Evolutionary conservation across 768 basidiomycete species (phyloP), one percentile per base, ranked within the genome.

Genomic region (Hebeloma cylindrosporum): DNA sequence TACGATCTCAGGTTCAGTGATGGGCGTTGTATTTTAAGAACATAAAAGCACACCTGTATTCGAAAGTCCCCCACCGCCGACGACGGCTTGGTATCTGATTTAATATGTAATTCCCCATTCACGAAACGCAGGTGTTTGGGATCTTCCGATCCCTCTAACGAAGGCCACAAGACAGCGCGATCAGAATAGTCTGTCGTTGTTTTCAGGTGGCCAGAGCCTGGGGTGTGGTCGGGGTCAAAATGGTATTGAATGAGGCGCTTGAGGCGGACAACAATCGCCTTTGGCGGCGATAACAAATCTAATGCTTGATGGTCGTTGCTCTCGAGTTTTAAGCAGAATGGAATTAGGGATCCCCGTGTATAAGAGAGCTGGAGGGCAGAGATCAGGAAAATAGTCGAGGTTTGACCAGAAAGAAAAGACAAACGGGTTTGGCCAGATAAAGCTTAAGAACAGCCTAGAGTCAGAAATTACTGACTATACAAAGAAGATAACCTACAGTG

Each of bases 341-440:
- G 72, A 11, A 76, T 69, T 6, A 63, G 53, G 1, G 70, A 63
- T 14, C 72, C 68, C 50, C 72, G 58, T 13, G 71, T 68, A 57
- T 73, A 74, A 41, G 54, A 62, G 10, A 76, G 58, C 72, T 73
- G 38, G 25, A 43, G 16, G 30, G 21, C 43, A 31, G 21, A 43
- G 9, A 46, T 29, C 29, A 32, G 32, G 31, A 32, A 36, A 5
- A 40, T 40, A 20, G 17, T 9, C 25, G 9, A 28, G 8, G 20
- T 9, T 32, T 17, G 11, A 41, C 20, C 7, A 48, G 11, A 27
- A 31, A 28, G 8, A 22, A 9, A 14, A 16, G 11, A 54, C 67
- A 50, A 28, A 73, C 72, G 25, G 72, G 72, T 47, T 66, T 71
- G 7, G 70, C 66, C 20, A 74, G 54, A 30, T 58, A 71, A 20